Percentiles rank a stretch among this genome's conserved stretches.
Conservation (phyloP, 2,329 filamentous ascomycete genomes). For the Venturia asperata region DNA sequence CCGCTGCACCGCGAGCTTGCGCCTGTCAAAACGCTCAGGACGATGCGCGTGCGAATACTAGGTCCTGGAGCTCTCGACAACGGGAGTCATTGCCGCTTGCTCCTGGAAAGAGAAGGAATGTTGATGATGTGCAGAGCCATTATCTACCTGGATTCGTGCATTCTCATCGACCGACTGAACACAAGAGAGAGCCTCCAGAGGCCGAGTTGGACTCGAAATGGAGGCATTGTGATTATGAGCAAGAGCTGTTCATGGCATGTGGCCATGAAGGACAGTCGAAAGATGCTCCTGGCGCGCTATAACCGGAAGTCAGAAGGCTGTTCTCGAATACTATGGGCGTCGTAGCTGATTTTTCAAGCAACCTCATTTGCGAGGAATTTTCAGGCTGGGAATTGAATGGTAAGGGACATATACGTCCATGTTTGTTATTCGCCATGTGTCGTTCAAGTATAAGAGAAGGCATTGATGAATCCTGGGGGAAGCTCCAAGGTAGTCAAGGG, state of each 20-base stretch:
- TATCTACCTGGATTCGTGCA: not conserved
- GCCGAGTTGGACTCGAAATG: not conserved
- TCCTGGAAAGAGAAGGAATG: not conserved
- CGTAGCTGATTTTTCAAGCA: not conserved
- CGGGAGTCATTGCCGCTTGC: not conserved
- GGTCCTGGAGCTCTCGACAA: not conserved
- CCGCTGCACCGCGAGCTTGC: not conserved
- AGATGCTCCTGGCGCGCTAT: not conserved
- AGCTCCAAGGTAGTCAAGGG: constrained; percentile 8
- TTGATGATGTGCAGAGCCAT: not conserved
- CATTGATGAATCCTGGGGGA: not conserved
- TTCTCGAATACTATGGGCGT: not conserved
- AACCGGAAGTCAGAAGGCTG: not conserved
- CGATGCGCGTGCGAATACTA: too few relatives aligned
- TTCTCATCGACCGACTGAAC: not conserved
- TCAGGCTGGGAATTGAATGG: not conserved
- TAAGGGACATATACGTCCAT: not conserved
- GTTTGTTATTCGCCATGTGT: not conserved
- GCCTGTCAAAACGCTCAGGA: not conserved
- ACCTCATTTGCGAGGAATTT: not conserved
- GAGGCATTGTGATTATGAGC: not conserved
- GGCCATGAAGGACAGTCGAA: not conserved
- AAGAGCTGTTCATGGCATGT: not conserved
- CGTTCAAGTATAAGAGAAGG: constrained; percentile 8
- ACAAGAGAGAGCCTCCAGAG: not conserved